These are phyloP conservation scores for Gaeumannomyces tritici DNA, from an alignment of 2,329 filamentous ascomycete species.

Conservation along the genomic window DNA sequence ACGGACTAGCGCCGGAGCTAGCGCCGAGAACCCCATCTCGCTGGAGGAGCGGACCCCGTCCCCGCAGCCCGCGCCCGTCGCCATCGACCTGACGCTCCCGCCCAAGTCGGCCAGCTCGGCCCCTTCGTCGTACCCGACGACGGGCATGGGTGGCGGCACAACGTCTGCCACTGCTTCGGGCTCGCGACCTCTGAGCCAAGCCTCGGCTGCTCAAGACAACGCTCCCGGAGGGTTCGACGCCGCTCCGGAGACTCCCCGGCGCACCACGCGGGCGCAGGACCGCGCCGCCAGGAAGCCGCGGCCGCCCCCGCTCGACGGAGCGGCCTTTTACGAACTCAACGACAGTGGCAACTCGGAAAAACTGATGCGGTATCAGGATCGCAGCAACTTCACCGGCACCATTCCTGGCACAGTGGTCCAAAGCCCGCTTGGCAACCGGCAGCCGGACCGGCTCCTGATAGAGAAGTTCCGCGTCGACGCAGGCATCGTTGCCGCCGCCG, in stretches of 20 bases:
- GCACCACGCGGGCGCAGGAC: background rate
- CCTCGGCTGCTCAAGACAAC: no score
- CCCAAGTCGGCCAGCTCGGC: background rate
- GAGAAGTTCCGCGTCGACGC: constrained; percentile 18
- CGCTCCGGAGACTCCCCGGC: no score
- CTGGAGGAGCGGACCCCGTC: background rate
- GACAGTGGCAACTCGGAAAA: background rate
- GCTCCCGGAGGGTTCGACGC: no score
- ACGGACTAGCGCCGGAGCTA: background rate
- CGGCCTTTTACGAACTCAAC: background rate
- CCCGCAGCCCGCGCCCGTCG: background rate
- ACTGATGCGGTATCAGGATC: constrained; percentile 1
- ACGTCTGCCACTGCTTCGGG: background rate
- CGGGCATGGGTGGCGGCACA: no score
- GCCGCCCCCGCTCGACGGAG: background rate
- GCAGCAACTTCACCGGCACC: background rate
- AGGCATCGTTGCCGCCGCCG: constrained; percentile 18
- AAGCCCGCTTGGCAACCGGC: background rate
- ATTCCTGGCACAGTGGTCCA: background rate
- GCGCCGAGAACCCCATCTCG: background rate
- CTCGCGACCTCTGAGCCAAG: no score
- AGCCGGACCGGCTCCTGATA: constrained; percentile 3
- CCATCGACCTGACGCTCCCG: background rate
- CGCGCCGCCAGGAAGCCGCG: background rate
- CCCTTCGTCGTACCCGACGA: background rate